These are phyloP conservation scores for Suillus tomentosus DNA, from an alignment of 768 basidiomycete genomes.

Conservation along the genomic window DNA sequence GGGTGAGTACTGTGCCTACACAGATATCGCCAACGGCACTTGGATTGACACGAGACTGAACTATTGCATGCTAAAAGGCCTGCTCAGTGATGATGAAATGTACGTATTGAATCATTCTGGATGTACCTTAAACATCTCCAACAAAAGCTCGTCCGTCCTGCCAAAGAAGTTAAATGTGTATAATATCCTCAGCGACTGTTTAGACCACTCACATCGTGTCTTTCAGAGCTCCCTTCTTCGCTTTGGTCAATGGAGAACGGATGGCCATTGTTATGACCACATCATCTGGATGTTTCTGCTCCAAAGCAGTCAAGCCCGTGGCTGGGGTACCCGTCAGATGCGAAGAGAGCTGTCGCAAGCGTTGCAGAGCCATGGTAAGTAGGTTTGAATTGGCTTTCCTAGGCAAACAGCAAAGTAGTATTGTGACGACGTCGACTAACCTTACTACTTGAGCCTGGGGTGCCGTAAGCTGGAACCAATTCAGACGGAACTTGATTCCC, in stretches of 20 bases:
- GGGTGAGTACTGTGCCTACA: slow-evolving; percentile 74
- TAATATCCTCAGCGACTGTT: not conserved
- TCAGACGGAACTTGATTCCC: not conserved
- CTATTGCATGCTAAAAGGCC: slow-evolving; percentile 53
- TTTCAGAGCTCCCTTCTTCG: slow-evolving; percentile 74
- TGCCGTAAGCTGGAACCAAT: not conserved
- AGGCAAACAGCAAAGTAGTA: not conserved
- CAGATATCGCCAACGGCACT: slow-evolving; percentile 73
- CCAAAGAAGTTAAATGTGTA: slow-evolving; percentile 17
- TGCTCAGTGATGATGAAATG: slow-evolving; percentile 1
- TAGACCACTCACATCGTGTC: slow-evolving; percentile 56
- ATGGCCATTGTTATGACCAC: slow-evolving; percentile 83
- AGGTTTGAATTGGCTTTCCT: slow-evolving; percentile 8
- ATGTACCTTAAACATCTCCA: slow-evolving; percentile 76
- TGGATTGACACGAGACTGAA: slow-evolving; percentile 61
- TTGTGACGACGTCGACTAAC: not conserved
- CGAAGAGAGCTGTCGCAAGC: slow-evolving; percentile 64
- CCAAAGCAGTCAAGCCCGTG: slow-evolving; percentile 50
- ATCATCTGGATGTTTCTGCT: slow-evolving; percentile 67
- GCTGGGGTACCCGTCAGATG: slow-evolving; percentile 48
- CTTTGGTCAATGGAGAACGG: slow-evolving; percentile 74
- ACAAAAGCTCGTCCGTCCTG: slow-evolving; percentile 78
- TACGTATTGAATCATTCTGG: not conserved
- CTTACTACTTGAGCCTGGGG: not conserved
- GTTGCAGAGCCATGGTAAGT: slow-evolving; percentile 47